Evolutionary conservation across 345 rosid genomes (phyloP).

Genomic region (Microthlaspi erraticum): DNA sequence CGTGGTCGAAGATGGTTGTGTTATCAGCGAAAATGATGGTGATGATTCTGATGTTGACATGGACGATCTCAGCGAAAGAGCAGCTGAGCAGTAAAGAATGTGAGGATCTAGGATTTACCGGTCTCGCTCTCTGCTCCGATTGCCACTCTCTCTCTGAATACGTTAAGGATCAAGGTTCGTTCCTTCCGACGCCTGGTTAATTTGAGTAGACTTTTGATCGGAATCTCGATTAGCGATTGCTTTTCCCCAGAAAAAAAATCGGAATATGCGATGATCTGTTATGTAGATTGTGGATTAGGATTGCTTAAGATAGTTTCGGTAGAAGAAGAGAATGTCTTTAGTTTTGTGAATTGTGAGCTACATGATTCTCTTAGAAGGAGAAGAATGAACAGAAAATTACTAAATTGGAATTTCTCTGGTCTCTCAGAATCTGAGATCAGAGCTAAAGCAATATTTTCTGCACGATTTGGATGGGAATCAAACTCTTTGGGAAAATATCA

Average conservation of each 20-base stretch:
- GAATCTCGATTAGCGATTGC: no score
- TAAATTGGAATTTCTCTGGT: not conserved
- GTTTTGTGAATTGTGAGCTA: conserved; percentile 5
- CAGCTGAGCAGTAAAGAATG: conserved; percentile 73
- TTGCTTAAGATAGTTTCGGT: not conserved
- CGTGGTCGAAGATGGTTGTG: conserved; percentile 26
- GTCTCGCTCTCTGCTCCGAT: conserved; percentile 97
- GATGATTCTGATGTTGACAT: conserved; percentile 16
- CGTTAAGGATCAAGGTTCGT: conserved; percentile 84
- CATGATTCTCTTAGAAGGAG: not conserved
- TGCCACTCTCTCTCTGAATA: conserved; percentile 84
- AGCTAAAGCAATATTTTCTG: not conserved
- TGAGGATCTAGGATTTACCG: conserved; percentile 91
- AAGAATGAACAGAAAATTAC: not conserved
- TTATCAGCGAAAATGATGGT: conserved; percentile 21
- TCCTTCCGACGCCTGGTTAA: not conserved
- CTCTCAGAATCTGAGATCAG: not conserved
- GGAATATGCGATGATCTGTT: not conserved
- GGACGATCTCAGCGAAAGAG: conserved; percentile 53
- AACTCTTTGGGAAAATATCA: not conserved
- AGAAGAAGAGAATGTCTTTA: not conserved
- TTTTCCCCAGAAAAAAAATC: not conserved
- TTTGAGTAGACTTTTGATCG: not conserved
- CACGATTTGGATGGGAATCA: no score
- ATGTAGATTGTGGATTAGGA: not conserved